Evolutionary conservation across 192 early-diverging fungal genomes (phyloP), one percentile per base, ranked within the genome.

Genomic region (Diversispora eburnea): DNA sequence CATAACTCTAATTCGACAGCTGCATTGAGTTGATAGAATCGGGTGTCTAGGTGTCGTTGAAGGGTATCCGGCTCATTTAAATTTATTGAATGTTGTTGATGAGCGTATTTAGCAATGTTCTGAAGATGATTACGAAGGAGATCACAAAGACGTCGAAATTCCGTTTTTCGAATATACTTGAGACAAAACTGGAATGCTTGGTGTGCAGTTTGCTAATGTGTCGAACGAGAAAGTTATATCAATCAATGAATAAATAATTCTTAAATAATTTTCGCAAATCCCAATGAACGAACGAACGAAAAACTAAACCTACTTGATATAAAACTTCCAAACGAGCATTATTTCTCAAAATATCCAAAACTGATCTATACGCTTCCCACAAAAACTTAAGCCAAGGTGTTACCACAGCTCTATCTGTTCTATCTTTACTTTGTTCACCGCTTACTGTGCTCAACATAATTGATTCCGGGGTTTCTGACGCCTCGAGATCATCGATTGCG

Each of bases 351-450:
- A 95, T 95, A 77, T 99, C 97, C 58, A 99, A 88, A 54, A 94
- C 91, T 72, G 94, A 98, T 65, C 98, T 87, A 84, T 99, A 98
- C n/a, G 93, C 92, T 84, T 99, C 98, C 98, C 98, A 99, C 76
- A 98, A 87, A 83, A 99, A 98, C 84, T 94, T 96, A 67, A 99
- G 86, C 94, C 97, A 98, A 46, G 98, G 97, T 51, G 97, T 99
- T 49, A 99, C 95, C 39, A 98, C 91, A 72, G 94, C 95, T 69
- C 98, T 92, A 80, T 99, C 95, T 6, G 96, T 95, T 41, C 98
- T 88, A 83, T 99, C 97, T 83, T 94, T 95, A 83, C 85, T 89
- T 77, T 94, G 92, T 69, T 96, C 96, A 39, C 92, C 92, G 73
- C 91, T 94, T 54, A 99, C 95, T 65, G 95, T 92, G 81, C 92